These are phyloP conservation scores for Stemphylium beticola DNA, from an alignment of 2,329 filamentous ascomycete species.

Conservation along the genomic window DNA sequence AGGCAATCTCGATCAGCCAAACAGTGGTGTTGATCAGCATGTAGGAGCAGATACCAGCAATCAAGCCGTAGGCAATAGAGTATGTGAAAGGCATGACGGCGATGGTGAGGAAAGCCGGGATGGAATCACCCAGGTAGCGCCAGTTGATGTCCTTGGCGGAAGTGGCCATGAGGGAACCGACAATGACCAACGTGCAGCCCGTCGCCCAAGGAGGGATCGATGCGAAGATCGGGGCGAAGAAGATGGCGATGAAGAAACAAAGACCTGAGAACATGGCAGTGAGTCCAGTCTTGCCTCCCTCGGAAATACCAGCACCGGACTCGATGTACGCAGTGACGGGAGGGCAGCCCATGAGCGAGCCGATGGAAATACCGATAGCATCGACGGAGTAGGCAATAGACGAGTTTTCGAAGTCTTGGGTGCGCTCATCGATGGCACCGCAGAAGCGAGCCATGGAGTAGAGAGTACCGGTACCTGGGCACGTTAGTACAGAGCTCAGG, in stretches of 20 bases:
- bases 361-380: constrained; percentile 80
- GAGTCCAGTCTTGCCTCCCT: constrained; percentile 84
- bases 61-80: constrained; percentile 85
- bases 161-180: constrained; percentile 85
- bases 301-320: constrained; percentile 87
- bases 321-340: constrained; percentile 89
- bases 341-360: constrained; percentile 76
- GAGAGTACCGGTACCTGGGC: constrained; percentile 71
- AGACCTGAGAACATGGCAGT: constrained; percentile 79
- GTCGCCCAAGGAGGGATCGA: constrained; percentile 90
- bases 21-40: constrained; percentile 75
- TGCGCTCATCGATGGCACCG: constrained; percentile 78
- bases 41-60: constrained; percentile 79
- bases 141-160: constrained; percentile 86
- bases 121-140: constrained; percentile 78
- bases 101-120: constrained; percentile 85
- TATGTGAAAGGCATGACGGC: constrained; percentile 90
- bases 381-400: constrained; percentile 85
- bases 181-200: constrained; percentile 83
- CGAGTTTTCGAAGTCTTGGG: constrained; percentile 86
- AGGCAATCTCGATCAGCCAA: constrained; percentile 70
- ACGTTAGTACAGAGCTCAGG: constrained; percentile 3
- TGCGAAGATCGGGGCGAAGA: constrained; percentile 90
- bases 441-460: constrained; percentile 91
- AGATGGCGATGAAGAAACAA: constrained; percentile 79